Evolutionary conservation across 257 asterid species (phyloP).

Genomic region (Linaria vulgaris): DNA sequence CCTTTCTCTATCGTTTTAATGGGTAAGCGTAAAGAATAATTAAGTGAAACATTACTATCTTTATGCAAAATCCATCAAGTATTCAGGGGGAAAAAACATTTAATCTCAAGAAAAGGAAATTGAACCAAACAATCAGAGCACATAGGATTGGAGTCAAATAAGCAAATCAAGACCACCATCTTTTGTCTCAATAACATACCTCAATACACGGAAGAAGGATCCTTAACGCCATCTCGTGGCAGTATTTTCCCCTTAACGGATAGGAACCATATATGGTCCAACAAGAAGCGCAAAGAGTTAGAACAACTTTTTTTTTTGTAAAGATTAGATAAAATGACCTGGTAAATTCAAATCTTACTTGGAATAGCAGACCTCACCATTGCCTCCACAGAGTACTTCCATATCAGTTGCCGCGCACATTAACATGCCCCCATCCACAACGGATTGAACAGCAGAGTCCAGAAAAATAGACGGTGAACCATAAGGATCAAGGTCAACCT

Average conservation of each 20-base stretch:
- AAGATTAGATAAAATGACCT: constrained; percentile 13
- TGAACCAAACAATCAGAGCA: too few relatives aligned
- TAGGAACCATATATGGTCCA: constrained; percentile 82
- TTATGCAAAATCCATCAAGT: too few relatives aligned
- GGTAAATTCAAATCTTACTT: constrained; percentile 54
- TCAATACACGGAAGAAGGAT: constrained; percentile 94
- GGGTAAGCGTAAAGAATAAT: too few relatives aligned
- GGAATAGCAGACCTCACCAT: constrained; percentile 98
- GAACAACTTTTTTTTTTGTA: constrained; percentile 11
- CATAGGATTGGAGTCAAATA: too few relatives aligned
- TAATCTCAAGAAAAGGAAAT: too few relatives aligned
- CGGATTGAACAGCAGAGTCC: constrained; percentile 94
- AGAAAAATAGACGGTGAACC: constrained; percentile 95
- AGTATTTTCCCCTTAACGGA: constrained; percentile 89
- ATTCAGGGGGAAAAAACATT: too few relatives aligned
- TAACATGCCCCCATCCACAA: constrained; percentile 85
- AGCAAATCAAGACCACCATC: too few relatives aligned
- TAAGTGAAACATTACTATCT: too few relatives aligned
- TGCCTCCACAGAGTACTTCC: constrained; percentile 97
- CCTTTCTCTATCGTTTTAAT: too few relatives aligned
- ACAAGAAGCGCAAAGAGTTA: constrained; percentile 30
- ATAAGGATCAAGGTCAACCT: constrained; percentile 99
- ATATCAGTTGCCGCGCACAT: constrained; percentile 99
- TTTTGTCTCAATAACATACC: constrained; percentile 38
- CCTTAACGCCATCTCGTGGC: constrained; percentile 98